Conservation (phyloP, 768 basidiomycete species). For the Mycena metata region DNA sequence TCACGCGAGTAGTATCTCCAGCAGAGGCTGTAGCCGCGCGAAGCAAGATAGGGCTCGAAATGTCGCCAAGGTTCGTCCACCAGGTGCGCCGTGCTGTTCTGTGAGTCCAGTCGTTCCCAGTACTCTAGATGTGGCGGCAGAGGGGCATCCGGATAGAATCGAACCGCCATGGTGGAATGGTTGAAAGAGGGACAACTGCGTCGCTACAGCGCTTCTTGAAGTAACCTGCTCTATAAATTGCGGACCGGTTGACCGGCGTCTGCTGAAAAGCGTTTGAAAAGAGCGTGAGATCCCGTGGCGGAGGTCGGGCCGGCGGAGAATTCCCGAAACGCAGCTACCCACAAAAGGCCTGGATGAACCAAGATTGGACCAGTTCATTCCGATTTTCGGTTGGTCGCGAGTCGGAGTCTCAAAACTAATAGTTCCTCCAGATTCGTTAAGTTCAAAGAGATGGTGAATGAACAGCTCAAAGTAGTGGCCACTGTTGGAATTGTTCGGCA, state of each 20-base stretch:
- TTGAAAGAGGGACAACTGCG: background rate
- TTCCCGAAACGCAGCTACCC: background rate
- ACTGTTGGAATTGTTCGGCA: too few species aligned
- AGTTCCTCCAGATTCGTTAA: too few species aligned
- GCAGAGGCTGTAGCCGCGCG: constrained; percentile 35
- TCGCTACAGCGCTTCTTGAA: background rate
- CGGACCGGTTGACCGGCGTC: constrained; percentile 15
- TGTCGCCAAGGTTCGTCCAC: constrained; percentile 36
- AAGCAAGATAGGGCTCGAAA: constrained; percentile 34
- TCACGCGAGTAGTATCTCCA: constrained; percentile 37
- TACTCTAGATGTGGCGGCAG: constrained; percentile 30
- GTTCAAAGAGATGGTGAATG: too few species aligned
- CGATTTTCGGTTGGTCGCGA: background rate
- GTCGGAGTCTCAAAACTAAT: too few species aligned
- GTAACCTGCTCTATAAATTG: background rate
- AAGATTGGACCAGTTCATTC: constrained; percentile 1
- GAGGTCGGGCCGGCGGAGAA: constrained; percentile 9
- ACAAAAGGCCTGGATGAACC: constrained; percentile 8
- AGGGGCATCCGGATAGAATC: constrained; percentile 29
- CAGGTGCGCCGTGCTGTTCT: constrained; percentile 30
- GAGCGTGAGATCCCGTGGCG: constrained; percentile 18
- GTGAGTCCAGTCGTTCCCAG: constrained; percentile 35
- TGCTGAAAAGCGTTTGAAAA: constrained; percentile 5
- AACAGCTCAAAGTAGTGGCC: too few species aligned
- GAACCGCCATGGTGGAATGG: constrained; percentile 3